Conservation (phyloP, 495 filamentous ascomycete species). For the Xylaria scruposa region DNA sequence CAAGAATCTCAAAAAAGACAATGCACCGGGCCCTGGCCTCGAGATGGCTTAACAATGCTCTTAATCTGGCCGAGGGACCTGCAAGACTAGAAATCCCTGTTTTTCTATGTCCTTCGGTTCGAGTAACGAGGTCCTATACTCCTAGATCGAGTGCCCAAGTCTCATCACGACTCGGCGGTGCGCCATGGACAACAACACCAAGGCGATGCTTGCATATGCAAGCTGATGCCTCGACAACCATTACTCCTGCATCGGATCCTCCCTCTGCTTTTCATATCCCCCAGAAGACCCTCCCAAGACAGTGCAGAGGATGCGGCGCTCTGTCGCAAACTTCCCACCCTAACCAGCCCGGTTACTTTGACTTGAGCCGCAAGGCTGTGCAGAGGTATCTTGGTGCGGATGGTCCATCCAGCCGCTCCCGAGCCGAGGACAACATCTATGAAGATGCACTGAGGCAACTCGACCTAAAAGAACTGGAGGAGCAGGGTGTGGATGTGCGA, state of each 20-base stretch:
- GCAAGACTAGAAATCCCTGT: conserved; percentile 45
- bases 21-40: conserved; percentile 57
- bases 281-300: conserved; percentile 54
- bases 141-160: conserved; percentile 28
- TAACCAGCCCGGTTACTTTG: conserved; percentile 80
- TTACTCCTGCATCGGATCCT: background rate
- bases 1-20: conserved; percentile 26
- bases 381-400: conserved; percentile 51
- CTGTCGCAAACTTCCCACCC: conserved; percentile 73
- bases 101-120: conserved; percentile 53
- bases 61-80: conserved; percentile 47
- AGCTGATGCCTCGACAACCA: conserved; percentile 22
- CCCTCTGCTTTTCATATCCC: background rate
- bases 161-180: conserved; percentile 25
- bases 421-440: conserved; percentile 44
- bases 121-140: conserved; percentile 21
- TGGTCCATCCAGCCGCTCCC: conserved; percentile 31
- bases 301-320: conserved; percentile 91
- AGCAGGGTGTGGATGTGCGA: conserved; percentile 50
- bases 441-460: conserved; percentile 48
- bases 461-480: conserved; percentile 50
- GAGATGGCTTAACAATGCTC: conserved; percentile 50
- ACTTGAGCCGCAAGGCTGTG: conserved; percentile 59
- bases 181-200: conserved; percentile 34
- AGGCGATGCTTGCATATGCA: conserved; percentile 42